Evolutionary conservation across 805 yeast genomes (phyloP).

Genomic region (Nakazawaea siamensis): DNA sequence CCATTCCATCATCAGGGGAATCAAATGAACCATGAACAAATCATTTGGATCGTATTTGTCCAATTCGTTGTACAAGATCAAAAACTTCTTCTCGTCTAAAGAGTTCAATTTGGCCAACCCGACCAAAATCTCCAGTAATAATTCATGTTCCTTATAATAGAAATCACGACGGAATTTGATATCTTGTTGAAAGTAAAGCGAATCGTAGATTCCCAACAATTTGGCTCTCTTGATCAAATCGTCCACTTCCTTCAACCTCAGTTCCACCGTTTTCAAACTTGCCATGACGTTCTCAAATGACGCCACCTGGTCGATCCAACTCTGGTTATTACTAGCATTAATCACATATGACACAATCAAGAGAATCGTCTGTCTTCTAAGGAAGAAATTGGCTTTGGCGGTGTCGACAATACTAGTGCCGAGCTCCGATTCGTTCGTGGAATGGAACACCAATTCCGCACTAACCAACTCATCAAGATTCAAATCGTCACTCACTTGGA

Average conservation of each 20-base stretch:
- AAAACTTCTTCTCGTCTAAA: conserved; percentile 25
- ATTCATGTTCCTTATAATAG: conserved; percentile 60
- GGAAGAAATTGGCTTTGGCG: conserved; percentile 61
- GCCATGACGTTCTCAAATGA: conserved; percentile 34
- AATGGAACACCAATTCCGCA: conserved; percentile 56
- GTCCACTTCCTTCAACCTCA: conserved; percentile 43
- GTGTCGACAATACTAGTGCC: conserved; percentile 46
- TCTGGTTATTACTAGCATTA: conserved; percentile 16
- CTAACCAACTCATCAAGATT: conserved; percentile 70
- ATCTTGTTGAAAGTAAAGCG: conserved; percentile 35
- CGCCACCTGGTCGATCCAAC: conserved; percentile 9
- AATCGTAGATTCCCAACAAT: conserved; percentile 42
- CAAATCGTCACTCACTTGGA: conserved; percentile 53
- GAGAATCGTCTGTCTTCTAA: conserved; percentile 65
- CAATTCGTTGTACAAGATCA: conserved; percentile 35
- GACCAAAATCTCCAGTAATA: conserved; percentile 55
- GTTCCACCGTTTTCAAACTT: conserved; percentile 53
- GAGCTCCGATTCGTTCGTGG: conserved; percentile 31
- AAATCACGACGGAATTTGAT: conserved; percentile 54
- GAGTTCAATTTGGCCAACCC: conserved; percentile 36
- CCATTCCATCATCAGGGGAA: conserved; percentile 50
- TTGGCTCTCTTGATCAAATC: conserved; percentile 42
- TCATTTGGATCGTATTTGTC: conserved; percentile 50
- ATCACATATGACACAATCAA: conserved; percentile 43
- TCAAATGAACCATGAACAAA: conserved; percentile 49